Evolutionary conservation across 2,329 filamentous ascomycete species (phyloP).

Genomic region (Thielaviopsis ethacetica): DNA sequence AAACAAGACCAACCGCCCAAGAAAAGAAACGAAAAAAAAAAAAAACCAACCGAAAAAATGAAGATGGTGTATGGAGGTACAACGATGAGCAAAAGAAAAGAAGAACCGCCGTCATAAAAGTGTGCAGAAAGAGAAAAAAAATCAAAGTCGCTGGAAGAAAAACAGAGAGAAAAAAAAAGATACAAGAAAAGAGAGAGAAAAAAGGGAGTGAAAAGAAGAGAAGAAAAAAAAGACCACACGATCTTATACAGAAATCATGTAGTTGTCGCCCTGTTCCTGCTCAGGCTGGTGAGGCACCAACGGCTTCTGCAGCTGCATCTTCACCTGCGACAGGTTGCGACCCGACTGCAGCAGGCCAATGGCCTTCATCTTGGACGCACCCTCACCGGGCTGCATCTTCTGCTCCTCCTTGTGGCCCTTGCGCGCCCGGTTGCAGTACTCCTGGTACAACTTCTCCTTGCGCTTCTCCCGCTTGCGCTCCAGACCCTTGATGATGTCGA

Average conservation of each 20-base stretch:
- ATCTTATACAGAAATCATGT: conserved; percentile 55
- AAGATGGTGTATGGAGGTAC: background rate
- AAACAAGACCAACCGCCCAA: conserved; percentile 1
- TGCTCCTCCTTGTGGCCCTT: conserved; percentile 48
- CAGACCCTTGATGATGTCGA: conserved; percentile 92
- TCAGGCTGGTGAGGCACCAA: background rate
- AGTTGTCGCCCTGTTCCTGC: conserved; percentile 37
- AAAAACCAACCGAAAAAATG: background rate
- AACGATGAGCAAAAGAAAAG: background rate
- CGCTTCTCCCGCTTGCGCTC: conserved; percentile 88
- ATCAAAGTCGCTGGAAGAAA: background rate
- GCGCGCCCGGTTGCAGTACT: conserved; percentile 69
- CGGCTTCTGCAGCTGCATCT: conserved; percentile 9
- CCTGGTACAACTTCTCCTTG: conserved; percentile 81
- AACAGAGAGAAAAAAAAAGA: background rate
- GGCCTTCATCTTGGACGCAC: conserved; percentile 71
- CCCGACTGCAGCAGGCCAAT: conserved; percentile 79
- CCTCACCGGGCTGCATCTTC: conserved; percentile 64
- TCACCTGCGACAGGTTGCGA: conserved; percentile 38
- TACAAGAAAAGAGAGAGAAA: background rate
- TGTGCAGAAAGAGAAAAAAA: background rate
- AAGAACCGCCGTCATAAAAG: background rate
- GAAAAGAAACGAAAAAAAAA: background rate
- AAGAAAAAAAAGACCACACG: background rate
- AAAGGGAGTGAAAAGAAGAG: background rate